phyloP scores from a whole-genome alignment of 257 asterid species.

The Nicotiana otophora region DNA sequence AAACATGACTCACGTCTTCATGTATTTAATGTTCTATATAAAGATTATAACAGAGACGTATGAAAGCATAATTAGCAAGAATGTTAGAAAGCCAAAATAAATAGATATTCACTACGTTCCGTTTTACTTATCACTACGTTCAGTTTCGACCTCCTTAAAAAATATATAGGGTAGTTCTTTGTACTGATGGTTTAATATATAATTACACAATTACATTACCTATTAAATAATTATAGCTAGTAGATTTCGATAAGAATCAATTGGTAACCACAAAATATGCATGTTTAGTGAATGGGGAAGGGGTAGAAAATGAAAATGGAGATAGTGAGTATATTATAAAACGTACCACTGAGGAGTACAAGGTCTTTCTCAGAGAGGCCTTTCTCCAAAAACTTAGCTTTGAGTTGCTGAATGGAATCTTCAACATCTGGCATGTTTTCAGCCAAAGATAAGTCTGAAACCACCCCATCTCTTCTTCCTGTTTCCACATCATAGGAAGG shows the following conservation, averaged over 20 bases:
- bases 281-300: not conserved
- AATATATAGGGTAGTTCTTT: too few species aligned
- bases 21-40: not conserved
- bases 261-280: constrained; percentile 20
- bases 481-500: constrained; percentile 55
- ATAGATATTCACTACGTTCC: too few species aligned
- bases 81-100: too few species aligned
- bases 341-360: constrained; percentile 55
- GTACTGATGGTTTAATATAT: not conserved
- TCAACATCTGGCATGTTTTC: constrained; percentile 59
- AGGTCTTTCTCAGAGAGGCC: constrained; percentile 60
- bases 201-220: not conserved
- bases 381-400: constrained; percentile 45
- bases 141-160: not conserved
- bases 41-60: too few species aligned
- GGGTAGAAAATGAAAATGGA: not conserved
- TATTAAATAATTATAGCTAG: too few species aligned
- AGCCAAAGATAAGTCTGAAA: constrained; percentile 38
- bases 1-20: not conserved
- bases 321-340: not conserved
- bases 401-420: constrained; percentile 46
- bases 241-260: too few species aligned
- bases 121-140: not conserved
- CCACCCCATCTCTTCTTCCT: constrained; percentile 66
- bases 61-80: too few species aligned